Conservation (phyloP, 805 yeast genomes). For the Candida pseudofarinosa region DNA sequence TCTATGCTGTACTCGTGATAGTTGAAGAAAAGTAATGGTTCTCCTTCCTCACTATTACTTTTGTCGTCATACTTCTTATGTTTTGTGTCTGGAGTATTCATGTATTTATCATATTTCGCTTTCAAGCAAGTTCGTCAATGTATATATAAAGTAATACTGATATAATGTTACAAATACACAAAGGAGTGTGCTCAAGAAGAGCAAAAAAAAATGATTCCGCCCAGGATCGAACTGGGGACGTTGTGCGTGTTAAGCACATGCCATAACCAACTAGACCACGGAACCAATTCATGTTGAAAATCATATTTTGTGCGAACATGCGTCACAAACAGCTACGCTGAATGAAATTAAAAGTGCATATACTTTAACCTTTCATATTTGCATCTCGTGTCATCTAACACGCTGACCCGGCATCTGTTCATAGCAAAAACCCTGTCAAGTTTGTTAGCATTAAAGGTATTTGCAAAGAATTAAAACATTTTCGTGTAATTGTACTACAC, state of each 20-base stretch:
- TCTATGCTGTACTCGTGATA: slow-evolving; percentile 56
- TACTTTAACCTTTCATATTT: too few species aligned
- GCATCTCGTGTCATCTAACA: too few species aligned
- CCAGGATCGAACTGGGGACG: slow-evolving; percentile 99
- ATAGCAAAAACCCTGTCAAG: too few species aligned
- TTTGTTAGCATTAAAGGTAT: too few species aligned
- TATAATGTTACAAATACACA: neutral
- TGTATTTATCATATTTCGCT: neutral
- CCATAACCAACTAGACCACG: slow-evolving; percentile 99
- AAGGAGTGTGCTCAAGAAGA: neutral
- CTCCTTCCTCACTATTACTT: slow-evolving; percentile 1
- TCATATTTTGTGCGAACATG: neutral
- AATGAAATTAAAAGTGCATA: too few species aligned
- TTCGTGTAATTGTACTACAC: too few species aligned
- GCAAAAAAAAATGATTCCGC: slow-evolving; percentile 73
- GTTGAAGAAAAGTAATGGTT: slow-evolving; percentile 47
- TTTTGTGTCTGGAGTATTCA: slow-evolving; percentile 20
- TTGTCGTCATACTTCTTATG: slow-evolving; percentile 8
- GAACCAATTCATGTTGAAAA: slow-evolving; percentile 4
- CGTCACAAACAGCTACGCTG: neutral
- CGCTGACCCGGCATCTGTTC: too few species aligned
- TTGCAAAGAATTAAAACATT: too few species aligned
- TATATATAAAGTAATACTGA: too few species aligned
- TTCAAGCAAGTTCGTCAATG: too few species aligned
- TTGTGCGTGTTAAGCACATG: slow-evolving; percentile 99